Base-by-base conservation (phyloP, 306 rosid genomes). In the Cicer arietinum region DNA sequence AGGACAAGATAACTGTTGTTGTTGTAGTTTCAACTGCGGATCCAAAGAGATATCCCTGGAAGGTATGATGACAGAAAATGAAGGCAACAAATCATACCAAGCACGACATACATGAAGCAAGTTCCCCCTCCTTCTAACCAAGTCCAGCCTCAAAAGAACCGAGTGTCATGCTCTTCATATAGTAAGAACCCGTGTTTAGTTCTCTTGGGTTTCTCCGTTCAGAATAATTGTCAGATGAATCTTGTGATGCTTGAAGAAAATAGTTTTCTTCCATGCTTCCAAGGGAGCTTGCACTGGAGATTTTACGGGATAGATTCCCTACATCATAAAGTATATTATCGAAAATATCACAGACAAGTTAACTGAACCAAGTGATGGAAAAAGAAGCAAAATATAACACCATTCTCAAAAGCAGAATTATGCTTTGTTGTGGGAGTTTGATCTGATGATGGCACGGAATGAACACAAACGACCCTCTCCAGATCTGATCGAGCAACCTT, bases 61-160 rank as follows among this genome's bases (percentile, higher is more conserved):
- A 71, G 76, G 51, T 58, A 37, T 16, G 62, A 63, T 64, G 62
- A 54, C 42, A 69, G 68, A 65, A 45, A 76, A 69, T 37, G 64
- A 63, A 71, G 71, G 67, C 66, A 60, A 73, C 35, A 67, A 65
- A 75, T 47, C 91, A 47, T 84, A 94, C 99, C 99, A 92, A 54
- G 81, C 98, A 97, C 64, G 96, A 92, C 91, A 90, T 84, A 85
- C 92, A 95, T 18, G 98, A 95, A 78, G 97, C 89, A 84, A 95
- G 97, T 87, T 95, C 98, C 37, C 99, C 99, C 88, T 92, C 99
- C 88, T 95, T 95, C 79, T 95, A 97, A 73, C 99, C 96, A 82
- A 95, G 92, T 48, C 97, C 92, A 67, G 97, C 91, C 89, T 89
- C 99, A 77, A 92, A 95, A 77, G 99, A 72, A 84, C 93, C 89